A percentile compares a stretch with the other conserved stretches of the same genome.
These are phyloP conservation scores for Coelastrella sp. DNA, from an alignment of 139 green algal species.

Conservation along the genomic window DNA sequence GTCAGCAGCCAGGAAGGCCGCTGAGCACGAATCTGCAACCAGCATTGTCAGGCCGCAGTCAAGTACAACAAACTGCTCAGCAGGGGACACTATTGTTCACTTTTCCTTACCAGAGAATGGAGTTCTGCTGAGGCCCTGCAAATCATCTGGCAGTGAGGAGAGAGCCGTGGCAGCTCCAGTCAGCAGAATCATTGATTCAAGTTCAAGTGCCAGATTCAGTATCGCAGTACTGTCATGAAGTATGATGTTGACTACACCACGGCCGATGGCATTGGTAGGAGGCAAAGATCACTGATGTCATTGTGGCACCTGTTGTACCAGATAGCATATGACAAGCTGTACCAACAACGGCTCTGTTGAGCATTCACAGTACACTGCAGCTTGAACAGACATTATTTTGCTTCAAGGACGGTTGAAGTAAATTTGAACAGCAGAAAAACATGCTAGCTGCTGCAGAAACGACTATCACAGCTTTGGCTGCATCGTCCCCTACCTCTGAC, in stretches of 20 bases:
- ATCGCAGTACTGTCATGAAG: neutral
- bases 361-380: neutral
- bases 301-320: neutral
- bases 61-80: no score
- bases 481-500: no score
- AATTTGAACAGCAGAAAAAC: no score
- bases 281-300: no score
- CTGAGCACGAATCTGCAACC: neutral
- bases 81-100: no score
- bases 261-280: no score
- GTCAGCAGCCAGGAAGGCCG: constrained; percentile 11
- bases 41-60: neutral
- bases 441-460: no score
- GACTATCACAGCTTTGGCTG: no score
- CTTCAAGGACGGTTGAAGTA: no score
- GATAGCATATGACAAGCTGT: neutral
- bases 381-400: neutral
- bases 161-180: neutral
- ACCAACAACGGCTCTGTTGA: neutral
- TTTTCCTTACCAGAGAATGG: neutral
- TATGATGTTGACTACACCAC: no score
- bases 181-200: neutral
- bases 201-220: neutral
- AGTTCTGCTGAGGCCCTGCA: neutral
- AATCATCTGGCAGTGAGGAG: neutral